phyloP scores from a whole-genome alignment of 2,329 filamentous ascomycete genomes.

The Fusarium algeriense region DNA sequence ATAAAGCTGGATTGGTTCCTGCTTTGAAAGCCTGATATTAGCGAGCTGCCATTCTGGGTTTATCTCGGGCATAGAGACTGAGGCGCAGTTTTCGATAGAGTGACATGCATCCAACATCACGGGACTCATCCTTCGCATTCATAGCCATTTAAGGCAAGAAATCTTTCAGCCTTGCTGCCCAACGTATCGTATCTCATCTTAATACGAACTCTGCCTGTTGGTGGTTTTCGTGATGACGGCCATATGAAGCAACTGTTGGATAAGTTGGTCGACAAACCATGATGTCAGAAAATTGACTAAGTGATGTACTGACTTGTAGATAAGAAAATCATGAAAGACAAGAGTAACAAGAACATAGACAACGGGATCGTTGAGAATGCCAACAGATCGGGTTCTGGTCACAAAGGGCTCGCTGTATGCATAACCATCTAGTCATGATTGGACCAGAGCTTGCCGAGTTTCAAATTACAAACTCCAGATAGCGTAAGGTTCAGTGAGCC shows the following conservation, averaged over 20 bases:
- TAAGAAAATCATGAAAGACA: background rate
- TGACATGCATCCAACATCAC: constrained; percentile 20
- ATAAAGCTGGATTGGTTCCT: constrained; percentile 1
- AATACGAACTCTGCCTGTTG: background rate
- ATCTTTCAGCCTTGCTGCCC: constrained; percentile 12
- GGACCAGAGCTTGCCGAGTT: no score
- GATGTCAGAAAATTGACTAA: no score
- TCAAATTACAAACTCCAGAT: no score
- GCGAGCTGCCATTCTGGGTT: constrained; percentile 34
- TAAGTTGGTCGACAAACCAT: background rate
- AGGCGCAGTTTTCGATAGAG: constrained; percentile 24
- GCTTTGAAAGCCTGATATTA: background rate
- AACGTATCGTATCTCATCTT: background rate
- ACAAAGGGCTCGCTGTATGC: background rate
- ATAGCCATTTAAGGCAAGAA: constrained; percentile 7
- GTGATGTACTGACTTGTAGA: background rate
- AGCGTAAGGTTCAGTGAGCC: no score
- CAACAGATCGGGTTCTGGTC: background rate
- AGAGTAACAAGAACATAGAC: background rate
- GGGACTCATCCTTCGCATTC: constrained; percentile 26
- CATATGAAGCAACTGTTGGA: background rate
- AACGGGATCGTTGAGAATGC: background rate
- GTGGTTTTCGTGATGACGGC: background rate
- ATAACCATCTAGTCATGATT: background rate
- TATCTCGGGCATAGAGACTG: constrained; percentile 34